Evolutionary conservation across 2,329 filamentous ascomycete species (phyloP).

Genomic region (Fusarium transvaalense): DNA sequence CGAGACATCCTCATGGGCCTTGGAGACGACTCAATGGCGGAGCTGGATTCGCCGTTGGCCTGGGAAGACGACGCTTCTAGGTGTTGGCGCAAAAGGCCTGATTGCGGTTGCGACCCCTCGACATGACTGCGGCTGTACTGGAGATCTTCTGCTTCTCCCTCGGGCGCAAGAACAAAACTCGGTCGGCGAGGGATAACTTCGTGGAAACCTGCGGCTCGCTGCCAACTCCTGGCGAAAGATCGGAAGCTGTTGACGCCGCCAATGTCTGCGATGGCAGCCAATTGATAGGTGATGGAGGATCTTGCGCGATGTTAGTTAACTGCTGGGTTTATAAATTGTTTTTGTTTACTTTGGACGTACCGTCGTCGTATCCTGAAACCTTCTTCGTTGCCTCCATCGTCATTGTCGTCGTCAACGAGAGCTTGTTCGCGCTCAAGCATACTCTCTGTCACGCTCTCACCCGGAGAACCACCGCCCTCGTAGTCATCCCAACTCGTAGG

Average conservation of each 20-base stretch:
- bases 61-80: conserved; percentile 56
- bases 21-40: conserved; percentile 34
- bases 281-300: conserved; percentile 69
- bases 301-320: conserved; percentile 54
- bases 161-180: conserved; percentile 76
- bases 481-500: conserved; percentile 63
- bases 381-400: conserved; percentile 47
- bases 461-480: conserved; percentile 58
- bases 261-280: conserved; percentile 74
- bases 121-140: conserved; percentile 59
- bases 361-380: conserved; percentile 51
- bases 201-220: conserved; percentile 87
- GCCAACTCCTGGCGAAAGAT: conserved; percentile 93
- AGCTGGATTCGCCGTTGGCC: conserved; percentile 43
- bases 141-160: conserved; percentile 56
- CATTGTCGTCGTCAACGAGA: conserved; percentile 57
- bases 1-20: conserved; percentile 41
- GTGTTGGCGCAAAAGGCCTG: conserved; percentile 66
- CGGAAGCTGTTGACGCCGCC: conserved; percentile 95
- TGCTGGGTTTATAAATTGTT: background rate
- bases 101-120: conserved; percentile 53
- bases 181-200: conserved; percentile 86
- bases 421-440: conserved; percentile 61
- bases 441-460: conserved; percentile 58
- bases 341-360: conserved; percentile 22